Conservation (phyloP, 2,329 filamentous ascomycete genomes). For the Lasiodiplodia citricola region DNA sequence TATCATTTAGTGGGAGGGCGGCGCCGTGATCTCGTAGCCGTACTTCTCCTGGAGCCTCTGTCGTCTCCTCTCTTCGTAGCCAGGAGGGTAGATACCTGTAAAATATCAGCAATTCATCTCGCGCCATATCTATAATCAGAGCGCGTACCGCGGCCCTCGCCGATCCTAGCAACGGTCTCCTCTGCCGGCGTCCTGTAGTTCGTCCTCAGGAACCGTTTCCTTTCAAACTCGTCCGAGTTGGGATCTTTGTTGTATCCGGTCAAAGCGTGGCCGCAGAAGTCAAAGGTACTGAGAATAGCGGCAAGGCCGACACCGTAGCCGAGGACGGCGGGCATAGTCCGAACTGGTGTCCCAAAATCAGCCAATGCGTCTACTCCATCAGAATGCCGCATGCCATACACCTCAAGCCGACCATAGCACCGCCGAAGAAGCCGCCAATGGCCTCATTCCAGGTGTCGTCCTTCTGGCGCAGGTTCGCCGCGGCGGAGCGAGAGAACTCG, state of each 20-base stretch:
- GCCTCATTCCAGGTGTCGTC: conserved; percentile 78
- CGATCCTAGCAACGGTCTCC: conserved; percentile 80
- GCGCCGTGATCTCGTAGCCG: conserved; percentile 72
- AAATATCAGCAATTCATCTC: conserved; percentile 20
- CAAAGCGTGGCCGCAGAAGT: conserved; percentile 69
- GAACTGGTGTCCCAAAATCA: conserved; percentile 48
- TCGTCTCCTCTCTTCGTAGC: conserved; percentile 83
- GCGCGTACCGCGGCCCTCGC: conserved; percentile 80
- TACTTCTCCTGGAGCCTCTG: conserved; percentile 85
- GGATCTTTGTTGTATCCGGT: conserved; percentile 61
- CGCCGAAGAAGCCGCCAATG: conserved; percentile 77
- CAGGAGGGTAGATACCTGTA: conserved; percentile 77
- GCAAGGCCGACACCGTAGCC: conserved; percentile 69
- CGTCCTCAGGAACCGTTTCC: conserved; percentile 75
- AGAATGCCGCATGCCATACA: conserved; percentile 59
- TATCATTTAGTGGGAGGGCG: conserved; percentile 15
- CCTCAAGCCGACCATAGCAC: conserved; percentile 72
- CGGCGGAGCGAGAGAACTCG: conserved; percentile 75
- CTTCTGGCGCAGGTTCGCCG: conserved; percentile 84
- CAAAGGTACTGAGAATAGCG: conserved; percentile 65
- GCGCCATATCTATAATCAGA: neutral
- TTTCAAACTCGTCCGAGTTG: conserved; percentile 74
- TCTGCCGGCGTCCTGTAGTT: conserved; percentile 75
- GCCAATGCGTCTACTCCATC: neutral
- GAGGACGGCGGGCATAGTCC: conserved; percentile 72